Evolutionary conservation across 108 stramenopile genomes (phyloP).

Genomic region (Cafeteria roenbergensis): DNA sequence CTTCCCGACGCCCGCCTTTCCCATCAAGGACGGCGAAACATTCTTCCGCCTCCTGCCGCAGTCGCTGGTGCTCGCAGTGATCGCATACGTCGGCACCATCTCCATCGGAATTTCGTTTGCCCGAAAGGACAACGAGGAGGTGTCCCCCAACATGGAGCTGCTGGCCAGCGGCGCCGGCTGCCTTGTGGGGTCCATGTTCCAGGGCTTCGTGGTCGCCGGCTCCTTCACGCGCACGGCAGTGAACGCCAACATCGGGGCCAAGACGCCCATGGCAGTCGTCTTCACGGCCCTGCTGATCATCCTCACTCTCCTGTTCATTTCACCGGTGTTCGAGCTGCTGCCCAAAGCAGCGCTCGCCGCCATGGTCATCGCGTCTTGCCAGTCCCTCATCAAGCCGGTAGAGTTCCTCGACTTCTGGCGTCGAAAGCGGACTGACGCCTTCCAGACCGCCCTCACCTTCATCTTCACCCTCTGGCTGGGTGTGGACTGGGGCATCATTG

Average conservation of each 20-base stretch:
- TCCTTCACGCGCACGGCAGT: constrained; percentile 61
- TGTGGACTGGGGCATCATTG: constrained; percentile 48
- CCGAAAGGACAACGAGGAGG: constrained; percentile 52
- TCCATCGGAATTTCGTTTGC: constrained; percentile 54
- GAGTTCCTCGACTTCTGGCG: constrained; percentile 52
- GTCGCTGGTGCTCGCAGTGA: constrained; percentile 30
- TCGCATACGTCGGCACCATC: constrained; percentile 64
- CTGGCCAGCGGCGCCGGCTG: constrained; percentile 58
- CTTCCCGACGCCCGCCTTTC: background rate
- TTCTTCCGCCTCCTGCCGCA: constrained; percentile 30
- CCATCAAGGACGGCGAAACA: background rate
- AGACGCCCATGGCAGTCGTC: constrained; percentile 52
- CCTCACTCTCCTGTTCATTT: constrained; percentile 54
- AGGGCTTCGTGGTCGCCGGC: constrained; percentile 34
- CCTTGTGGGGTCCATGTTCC: constrained; percentile 51
- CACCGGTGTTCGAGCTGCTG: constrained; percentile 58
- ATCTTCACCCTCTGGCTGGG: constrained; percentile 49
- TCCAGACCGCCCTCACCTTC: constrained; percentile 44
- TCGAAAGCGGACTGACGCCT: too few species aligned
- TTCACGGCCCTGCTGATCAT: constrained; percentile 51
- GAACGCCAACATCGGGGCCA: constrained; percentile 51
- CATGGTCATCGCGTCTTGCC: constrained; percentile 54
- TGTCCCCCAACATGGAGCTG: constrained; percentile 57
- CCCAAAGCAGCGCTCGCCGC: constrained; percentile 47
- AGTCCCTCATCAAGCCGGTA: constrained; percentile 47